Evolutionary conservation across 768 basidiomycete species (phyloP).

Genomic region (Brasilioporus rufonigricans): DNA sequence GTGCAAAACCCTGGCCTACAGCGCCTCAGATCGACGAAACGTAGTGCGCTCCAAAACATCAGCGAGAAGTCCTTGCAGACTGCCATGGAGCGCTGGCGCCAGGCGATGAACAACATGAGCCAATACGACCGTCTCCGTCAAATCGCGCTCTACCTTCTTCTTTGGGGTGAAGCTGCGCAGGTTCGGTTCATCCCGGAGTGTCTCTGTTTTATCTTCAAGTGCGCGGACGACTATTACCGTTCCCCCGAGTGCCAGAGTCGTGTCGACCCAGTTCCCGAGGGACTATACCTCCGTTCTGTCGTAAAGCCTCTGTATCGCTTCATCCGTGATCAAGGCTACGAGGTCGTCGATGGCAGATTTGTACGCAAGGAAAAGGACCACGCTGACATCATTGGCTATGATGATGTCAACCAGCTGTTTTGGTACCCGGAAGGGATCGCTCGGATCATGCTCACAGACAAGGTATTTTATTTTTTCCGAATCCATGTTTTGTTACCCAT

Average conservation of each 20-base stretch:
- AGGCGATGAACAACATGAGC: conserved; percentile 98
- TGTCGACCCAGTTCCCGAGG: conserved; percentile 90
- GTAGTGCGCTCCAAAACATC: conserved; percentile 53
- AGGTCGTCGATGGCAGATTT: conserved; percentile 93
- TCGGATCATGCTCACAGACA: conserved; percentile 83
- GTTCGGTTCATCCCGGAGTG: conserved; percentile 97
- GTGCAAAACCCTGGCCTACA: conserved; percentile 88
- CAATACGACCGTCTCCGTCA: conserved; percentile 97
- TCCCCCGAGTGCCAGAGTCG: conserved; percentile 96
- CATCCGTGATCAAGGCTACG: conserved; percentile 96
- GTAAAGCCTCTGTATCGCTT: conserved; percentile 94
- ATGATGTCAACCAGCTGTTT: conserved; percentile 98
- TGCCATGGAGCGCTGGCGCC: conserved; percentile 90
- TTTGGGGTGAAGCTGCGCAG: conserved; percentile 98
- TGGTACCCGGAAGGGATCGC: conserved; percentile 99
- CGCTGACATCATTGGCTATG: conserved; percentile 93
- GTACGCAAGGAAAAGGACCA: conserved; percentile 92
- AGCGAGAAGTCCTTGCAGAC: conserved; percentile 68
- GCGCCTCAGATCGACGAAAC: conserved; percentile 73
- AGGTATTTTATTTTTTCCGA: conserved; percentile 46
- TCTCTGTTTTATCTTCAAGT: conserved; percentile 99
- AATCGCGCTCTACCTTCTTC: conserved; percentile 90
- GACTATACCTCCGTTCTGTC: conserved; percentile 88
- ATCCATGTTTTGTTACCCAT: not conserved
- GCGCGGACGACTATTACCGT: conserved; percentile 99